Evolutionary conservation across 2,329 filamentous ascomycete genomes (phyloP).

Genomic region (Venturia aucupariae): DNA sequence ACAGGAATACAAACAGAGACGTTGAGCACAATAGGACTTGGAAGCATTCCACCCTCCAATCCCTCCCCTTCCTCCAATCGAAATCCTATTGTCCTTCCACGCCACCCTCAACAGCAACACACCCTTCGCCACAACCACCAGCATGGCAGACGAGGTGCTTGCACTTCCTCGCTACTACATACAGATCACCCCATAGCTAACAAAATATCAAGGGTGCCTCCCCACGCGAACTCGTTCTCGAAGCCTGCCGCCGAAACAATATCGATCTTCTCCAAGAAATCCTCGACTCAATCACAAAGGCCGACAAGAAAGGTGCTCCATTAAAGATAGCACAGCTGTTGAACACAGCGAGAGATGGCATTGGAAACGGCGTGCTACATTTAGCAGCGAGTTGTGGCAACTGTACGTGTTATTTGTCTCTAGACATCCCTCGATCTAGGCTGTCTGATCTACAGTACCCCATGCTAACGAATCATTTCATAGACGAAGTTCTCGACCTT

Average conservation of each 20-base stretch:
- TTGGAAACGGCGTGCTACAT: slow-evolving; percentile 85
- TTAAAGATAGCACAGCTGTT: slow-evolving; percentile 65
- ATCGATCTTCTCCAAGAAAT: slow-evolving; percentile 71
- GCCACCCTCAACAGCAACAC: background rate
- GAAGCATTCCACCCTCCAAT: background rate
- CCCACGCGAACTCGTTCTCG: slow-evolving; percentile 74
- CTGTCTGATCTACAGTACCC: no score
- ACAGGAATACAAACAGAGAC: background rate
- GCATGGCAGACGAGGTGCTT: slow-evolving; percentile 29
- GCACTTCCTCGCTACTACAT: background rate
- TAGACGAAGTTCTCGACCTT: slow-evolving; percentile 71
- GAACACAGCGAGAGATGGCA: slow-evolving; percentile 74
- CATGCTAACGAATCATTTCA: background rate
- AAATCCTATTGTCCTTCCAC: background rate
- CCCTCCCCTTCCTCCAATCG: no score
- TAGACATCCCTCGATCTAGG: slow-evolving; percentile 11
- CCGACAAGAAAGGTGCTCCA: slow-evolving; percentile 38
- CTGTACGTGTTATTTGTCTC: slow-evolving; percentile 47
- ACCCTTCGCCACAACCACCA: background rate
- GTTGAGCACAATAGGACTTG: background rate
- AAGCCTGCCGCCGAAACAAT: slow-evolving; percentile 91
- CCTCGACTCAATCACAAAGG: slow-evolving; percentile 44
- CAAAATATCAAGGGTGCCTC: slow-evolving; percentile 64
- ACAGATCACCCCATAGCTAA: slow-evolving; percentile 1
- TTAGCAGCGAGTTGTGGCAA: slow-evolving; percentile 78